Percentiles rank a stretch among this genome's conserved stretches.
Conservation (phyloP, 176 grass and related monocot species). For the Avena eriantha region DNA sequence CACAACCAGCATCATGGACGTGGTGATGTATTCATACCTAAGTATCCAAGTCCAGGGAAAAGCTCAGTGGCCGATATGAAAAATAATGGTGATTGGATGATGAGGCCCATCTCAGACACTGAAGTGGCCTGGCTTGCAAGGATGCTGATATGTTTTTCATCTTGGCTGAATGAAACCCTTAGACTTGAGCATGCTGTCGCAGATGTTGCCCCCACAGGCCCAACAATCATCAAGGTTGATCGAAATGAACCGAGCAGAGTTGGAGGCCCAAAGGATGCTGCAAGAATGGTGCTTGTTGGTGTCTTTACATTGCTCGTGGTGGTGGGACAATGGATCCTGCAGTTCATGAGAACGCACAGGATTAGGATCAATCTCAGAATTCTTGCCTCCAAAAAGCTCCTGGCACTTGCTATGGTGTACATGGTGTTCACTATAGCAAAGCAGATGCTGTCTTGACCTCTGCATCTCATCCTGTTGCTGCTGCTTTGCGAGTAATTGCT, state of each 20-base stretch:
- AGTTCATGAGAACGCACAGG: conserved; percentile 61
- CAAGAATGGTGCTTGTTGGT: conserved; percentile 46
- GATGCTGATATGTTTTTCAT: conserved; percentile 61
- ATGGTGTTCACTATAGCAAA: conserved; percentile 32
- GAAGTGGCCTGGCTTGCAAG: conserved; percentile 78
- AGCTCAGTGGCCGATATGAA: conserved; percentile 37
- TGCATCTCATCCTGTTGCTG: conserved; percentile 1
- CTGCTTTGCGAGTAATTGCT: conserved; percentile 32
- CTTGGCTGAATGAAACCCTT: conserved; percentile 62
- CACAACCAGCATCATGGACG: conserved; percentile 41
- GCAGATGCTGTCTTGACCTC: conserved; percentile 39
- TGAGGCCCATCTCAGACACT: conserved; percentile 63
- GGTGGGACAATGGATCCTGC: conserved; percentile 51
- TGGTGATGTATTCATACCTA: conserved; percentile 64
- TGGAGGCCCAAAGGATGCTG: conserved; percentile 65
- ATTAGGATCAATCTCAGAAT: conserved; percentile 78
- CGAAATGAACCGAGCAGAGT: conserved; percentile 49
- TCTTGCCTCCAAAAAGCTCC: conserved; percentile 72
- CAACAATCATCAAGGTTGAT: conserved; percentile 53
- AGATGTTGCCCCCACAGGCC: conserved; percentile 33
- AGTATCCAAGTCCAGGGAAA: conserved; percentile 55
- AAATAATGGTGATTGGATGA: conserved; percentile 82
- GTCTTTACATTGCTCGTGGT: conserved; percentile 52
- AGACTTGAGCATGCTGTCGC: conserved; percentile 45
- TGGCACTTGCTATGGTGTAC: conserved; percentile 42